Conservation (phyloP, 768 basidiomycete genomes). For the Serendipita sp. region DNA sequence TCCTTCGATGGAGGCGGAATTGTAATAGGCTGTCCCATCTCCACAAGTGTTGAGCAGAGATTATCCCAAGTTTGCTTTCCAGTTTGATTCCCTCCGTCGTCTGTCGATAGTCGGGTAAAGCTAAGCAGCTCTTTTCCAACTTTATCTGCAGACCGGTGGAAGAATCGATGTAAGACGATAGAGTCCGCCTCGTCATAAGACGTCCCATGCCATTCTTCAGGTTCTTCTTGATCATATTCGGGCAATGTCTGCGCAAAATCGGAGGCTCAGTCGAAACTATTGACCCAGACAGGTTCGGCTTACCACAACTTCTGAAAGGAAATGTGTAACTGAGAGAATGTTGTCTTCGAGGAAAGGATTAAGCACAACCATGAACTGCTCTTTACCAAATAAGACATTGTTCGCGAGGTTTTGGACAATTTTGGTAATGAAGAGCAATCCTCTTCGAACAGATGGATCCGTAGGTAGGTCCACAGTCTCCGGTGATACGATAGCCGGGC, state of each 20-base stretch:
- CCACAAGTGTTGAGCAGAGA: conserved; percentile 63
- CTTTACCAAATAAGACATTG: conserved; percentile 86
- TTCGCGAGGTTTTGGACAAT: conserved; percentile 88
- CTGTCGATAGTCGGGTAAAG: conserved; percentile 30
- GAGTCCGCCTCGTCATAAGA: conserved; percentile 71
- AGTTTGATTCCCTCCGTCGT: conserved; percentile 34
- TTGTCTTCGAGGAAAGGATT: conserved; percentile 61
- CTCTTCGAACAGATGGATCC: conserved; percentile 50
- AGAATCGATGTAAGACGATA: conserved; percentile 69
- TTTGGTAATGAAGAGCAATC: conserved; percentile 76
- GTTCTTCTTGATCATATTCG: conserved; percentile 16
- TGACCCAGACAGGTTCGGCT: conserved; percentile 14
- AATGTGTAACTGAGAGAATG: conserved; percentile 57
- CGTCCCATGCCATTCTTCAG: conserved; percentile 57
- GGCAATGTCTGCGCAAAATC: conserved; percentile 6
- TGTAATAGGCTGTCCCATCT: conserved; percentile 54
- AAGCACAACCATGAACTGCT: conserved; percentile 65
- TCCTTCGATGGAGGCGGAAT: conserved; percentile 42
- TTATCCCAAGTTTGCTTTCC: conserved; percentile 77
- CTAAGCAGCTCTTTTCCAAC: conserved; percentile 77
- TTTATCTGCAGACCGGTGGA: conserved; percentile 72
- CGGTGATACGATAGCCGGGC: conserved; percentile 77
- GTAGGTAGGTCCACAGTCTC: conserved; percentile 72
- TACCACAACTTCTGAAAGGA: conserved; percentile 62
- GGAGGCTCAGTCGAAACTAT: not conserved